Evolutionary conservation across 345 rosid species (phyloP).

Genomic region (Mercurialis annua): DNA sequence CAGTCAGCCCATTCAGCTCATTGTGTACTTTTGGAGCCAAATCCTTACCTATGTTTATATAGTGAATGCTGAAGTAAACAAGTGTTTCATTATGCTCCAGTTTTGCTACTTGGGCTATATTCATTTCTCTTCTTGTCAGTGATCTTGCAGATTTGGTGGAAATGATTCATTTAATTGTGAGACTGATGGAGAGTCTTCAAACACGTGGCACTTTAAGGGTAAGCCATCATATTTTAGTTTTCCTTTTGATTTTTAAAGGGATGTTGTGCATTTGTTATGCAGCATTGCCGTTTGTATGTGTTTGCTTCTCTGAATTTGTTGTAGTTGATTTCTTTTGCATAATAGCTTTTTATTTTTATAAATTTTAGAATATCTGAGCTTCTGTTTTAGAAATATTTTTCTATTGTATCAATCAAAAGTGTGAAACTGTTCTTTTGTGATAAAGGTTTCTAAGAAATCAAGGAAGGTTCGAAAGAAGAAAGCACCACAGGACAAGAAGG

Average conservation of each 20-base stretch:
- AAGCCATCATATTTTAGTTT: conserved; percentile 21
- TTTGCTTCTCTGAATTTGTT: conserved; percentile 2
- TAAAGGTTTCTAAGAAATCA: conserved; percentile 78
- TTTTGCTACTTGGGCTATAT: conserved; percentile 16
- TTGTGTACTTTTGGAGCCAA: neutral
- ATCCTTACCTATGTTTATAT: neutral
- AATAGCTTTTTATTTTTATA: neutral
- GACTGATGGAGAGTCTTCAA: conserved; percentile 91
- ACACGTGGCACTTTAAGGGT: conserved; percentile 89
- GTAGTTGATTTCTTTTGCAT: neutral
- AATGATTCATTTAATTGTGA: conserved; percentile 53
- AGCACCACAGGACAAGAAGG: conserved; percentile 29
- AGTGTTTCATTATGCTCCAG: neutral
- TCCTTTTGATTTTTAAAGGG: neutral
- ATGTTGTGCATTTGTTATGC: neutral
- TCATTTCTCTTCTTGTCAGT: conserved; percentile 45
- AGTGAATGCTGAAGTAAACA: neutral
- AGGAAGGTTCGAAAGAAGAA: conserved; percentile 66
- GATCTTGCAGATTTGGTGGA: conserved; percentile 95
- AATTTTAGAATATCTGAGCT: neutral
- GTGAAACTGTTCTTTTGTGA: conserved; percentile 22
- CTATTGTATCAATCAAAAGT: conserved; percentile 6
- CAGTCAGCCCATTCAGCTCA: neutral
- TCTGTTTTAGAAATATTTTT: conserved; percentile 8
- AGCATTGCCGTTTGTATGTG: neutral